A percentile compares a stretch with the other conserved stretches of the same genome.
These are phyloP conservation scores for Periglandula ipomoeae DNA, from an alignment of 2,329 filamentous ascomycete species.

Conservation along the genomic window DNA sequence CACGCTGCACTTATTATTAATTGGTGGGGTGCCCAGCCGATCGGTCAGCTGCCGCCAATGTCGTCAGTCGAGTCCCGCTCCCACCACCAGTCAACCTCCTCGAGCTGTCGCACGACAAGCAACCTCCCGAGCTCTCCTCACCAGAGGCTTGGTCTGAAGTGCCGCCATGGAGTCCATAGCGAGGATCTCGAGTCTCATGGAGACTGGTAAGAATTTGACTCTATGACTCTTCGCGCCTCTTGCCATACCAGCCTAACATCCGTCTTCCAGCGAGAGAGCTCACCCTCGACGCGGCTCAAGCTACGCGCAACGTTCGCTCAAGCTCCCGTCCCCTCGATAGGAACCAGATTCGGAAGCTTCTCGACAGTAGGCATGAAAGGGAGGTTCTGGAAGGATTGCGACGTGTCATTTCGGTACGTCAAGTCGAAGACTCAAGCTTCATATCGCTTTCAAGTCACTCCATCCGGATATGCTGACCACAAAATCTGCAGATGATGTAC, in stretches of 20 bases:
- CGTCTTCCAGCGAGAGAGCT: conserved; percentile 71
- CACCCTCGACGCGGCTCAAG: conserved; percentile 91
- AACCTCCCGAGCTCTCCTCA: not conserved
- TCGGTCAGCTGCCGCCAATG: not conserved
- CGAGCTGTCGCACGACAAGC: not conserved
- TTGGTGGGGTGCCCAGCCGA: not conserved
- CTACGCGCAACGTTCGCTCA: conserved; percentile 59
- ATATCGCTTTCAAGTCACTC: too few relatives aligned
- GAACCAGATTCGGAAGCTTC: conserved; percentile 84
- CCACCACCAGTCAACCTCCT: not conserved
- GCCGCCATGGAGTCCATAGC: conserved; percentile 85
- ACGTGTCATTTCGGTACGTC: conserved; percentile 74
- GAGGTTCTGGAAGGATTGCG: conserved; percentile 89
- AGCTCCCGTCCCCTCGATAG: conserved; percentile 59
- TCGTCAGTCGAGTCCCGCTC: not conserved
- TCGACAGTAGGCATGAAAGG: conserved; percentile 87
- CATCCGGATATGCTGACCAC: conserved; percentile 2
- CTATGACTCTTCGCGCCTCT: not conserved
- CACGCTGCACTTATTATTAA: too few relatives aligned
- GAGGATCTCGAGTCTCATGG: conserved; percentile 84
- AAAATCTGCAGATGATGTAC: conserved; percentile 77
- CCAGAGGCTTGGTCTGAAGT: not conserved
- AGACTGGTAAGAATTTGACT: conserved; percentile 71
- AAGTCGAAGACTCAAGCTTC: not conserved
- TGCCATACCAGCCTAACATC: not conserved